These are phyloP conservation scores for Mallotus nudiflorus DNA, from an alignment of 345 rosid genomes.

Conservation along the genomic window DNA sequence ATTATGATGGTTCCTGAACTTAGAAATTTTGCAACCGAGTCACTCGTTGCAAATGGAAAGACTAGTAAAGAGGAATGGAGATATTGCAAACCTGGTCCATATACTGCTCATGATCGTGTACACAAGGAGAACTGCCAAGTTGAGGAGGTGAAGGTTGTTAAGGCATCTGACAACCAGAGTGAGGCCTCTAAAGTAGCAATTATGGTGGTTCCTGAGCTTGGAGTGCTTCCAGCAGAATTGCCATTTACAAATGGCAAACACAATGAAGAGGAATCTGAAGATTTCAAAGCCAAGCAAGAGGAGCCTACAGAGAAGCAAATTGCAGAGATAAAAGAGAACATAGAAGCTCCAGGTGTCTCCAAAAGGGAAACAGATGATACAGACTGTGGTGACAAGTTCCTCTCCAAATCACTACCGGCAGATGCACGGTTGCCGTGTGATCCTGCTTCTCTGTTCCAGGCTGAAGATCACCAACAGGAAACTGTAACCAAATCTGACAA, in stretches of 20 bases:
- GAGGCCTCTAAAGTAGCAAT: slow-evolving; percentile 21
- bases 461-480: slow-evolving; percentile 21
- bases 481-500: background rate
- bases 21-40: background rate
- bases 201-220: slow-evolving; percentile 13
- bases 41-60: background rate
- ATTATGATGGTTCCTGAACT: slow-evolving; percentile 12
- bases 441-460: slow-evolving; percentile 11
- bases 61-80: background rate
- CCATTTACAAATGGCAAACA: background rate
- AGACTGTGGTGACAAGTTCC: slow-evolving; percentile 1
- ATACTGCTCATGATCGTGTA: slow-evolving; percentile 12
- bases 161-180: slow-evolving; percentile 7
- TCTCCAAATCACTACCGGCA: slow-evolving; percentile 4
- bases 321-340: slow-evolving; percentile 11
- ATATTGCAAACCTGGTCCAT: background rate
- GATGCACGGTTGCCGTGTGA: background rate
- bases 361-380: slow-evolving; percentile 2
- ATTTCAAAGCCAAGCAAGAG: slow-evolving; percentile 11
- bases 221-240: background rate
- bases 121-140: background rate
- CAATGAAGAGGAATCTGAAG: slow-evolving; percentile 1
- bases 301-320: slow-evolving; percentile 27
- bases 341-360: slow-evolving; percentile 1
- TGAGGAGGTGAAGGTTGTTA: slow-evolving; percentile 20